Conservation (phyloP, 345 rosid genomes). For the Draba incana region DNA sequence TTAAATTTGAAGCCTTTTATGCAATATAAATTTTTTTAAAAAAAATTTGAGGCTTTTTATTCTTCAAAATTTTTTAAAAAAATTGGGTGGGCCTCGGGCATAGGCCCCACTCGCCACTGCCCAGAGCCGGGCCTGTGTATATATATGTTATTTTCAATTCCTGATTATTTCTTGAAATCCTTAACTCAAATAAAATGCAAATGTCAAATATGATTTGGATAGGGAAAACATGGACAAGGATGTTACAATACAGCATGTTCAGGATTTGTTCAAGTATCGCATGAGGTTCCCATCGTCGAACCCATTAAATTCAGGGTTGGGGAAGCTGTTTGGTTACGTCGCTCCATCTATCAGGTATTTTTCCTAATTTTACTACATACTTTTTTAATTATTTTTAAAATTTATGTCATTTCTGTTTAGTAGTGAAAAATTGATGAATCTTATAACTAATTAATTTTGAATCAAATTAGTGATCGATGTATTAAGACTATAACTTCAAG, state of each 20-base stretch:
- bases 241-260: neutral
- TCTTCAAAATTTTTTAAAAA: no score
- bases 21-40: no score
- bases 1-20: no score
- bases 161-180: neutral
- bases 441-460: neutral
- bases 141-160: no score
- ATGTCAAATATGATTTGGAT: neutral
- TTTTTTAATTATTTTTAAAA: no score
- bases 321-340: neutral
- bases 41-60: no score
- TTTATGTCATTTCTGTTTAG: no score
- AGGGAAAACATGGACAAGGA: neutral
- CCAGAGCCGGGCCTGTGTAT: no score
- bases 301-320: neutral
- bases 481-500: neutral
- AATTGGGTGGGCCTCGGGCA: no score
- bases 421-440: neutral
- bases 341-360: conserved; percentile 8
- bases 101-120: no score
- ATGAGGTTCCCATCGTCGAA: neutral
- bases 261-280: conserved; percentile 11
- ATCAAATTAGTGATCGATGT: neutral
- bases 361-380: no score
- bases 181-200: neutral